Base-by-base conservation (phyloP, 1,284 basidiomycete genomes). In the Sporisorium scitamineum region DNA sequence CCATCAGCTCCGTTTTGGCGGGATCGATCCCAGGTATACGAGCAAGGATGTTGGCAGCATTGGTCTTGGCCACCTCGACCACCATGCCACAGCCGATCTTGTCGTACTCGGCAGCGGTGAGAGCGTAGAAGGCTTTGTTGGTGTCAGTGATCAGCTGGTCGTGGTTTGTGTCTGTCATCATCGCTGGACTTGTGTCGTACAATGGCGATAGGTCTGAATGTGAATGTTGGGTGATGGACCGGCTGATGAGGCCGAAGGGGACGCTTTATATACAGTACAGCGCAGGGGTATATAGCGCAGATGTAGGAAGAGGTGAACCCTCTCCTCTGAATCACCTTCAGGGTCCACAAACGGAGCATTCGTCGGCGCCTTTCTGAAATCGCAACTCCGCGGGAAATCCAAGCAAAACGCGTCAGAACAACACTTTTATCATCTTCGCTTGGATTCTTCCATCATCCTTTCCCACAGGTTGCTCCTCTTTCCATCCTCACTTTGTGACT, bases 101-200 rank as follows among this genome's bases (percentile, higher is more conserved):
- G 68, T 76, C 73, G 37, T 76, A 76, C 45, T 76, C 68, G 51
- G 68, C 68, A 4, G 73, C 73, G 13, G 73, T 76, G 37, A 64
- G 56, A 4, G 64, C 68, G 55, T 76, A 70, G 48, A 76, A 76
- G n/a, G 63, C 64, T 54, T 65, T 67, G 64, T 76, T 76, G 57
- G 62, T 68, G 27, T 64, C 51, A 14, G 64, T 70, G 42, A 71
- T 52, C 7, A 76, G 61, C 32, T 70, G 53, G 18, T 39, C n/a
- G 54, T 42, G 54, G 4, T 58, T 41, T 3, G 16, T 32, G 27
- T 57, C 57, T 3, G 57, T 20, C 70, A 72, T 70, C 32, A 31
- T 50, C 7, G 29, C 16, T 16, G 39, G 24, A 29, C 16, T n/a
- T n/a, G n/a, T n/a, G n/a, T n/a, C n/a, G n/a, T n/a, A n/a, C n/a